phyloP scores from a whole-genome alignment of 2,329 filamentous ascomycete species.

The Sporothrix globosa region DNA sequence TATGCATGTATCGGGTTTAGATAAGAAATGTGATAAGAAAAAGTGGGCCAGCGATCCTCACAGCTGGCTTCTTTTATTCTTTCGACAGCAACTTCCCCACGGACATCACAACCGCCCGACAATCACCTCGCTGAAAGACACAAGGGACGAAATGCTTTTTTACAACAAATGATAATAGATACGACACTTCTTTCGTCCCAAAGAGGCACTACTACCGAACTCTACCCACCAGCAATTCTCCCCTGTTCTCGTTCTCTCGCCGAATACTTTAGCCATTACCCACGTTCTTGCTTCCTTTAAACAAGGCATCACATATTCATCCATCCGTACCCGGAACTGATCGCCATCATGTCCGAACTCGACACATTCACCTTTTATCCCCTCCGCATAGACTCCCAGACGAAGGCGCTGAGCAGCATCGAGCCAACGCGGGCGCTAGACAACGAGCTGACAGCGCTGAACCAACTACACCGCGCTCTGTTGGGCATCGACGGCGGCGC shows the following conservation, averaged over 20 bases:
- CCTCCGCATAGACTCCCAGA: conserved; percentile 76
- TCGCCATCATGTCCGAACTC: conserved; percentile 57
- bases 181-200: too few relatives aligned
- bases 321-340: not conserved
- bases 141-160: too few relatives aligned
- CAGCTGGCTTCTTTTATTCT: conserved; percentile 28
- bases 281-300: not conserved
- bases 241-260: not conserved
- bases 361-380: conserved; percentile 82
- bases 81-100: not conserved
- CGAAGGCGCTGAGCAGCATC: conserved; percentile 69
- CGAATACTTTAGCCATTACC: too few relatives aligned
- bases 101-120: not conserved
- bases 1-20: not conserved
- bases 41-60: not conserved
- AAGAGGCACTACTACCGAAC: too few relatives aligned
- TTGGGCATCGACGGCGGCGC: conserved; percentile 65
- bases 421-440: conserved; percentile 55
- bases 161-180: too few relatives aligned
- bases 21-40: not conserved
- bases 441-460: conserved; percentile 72
- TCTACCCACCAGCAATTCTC: too few relatives aligned
- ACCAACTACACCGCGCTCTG: conserved; percentile 75
- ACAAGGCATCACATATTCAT: not conserved
- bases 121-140: too few relatives aligned